A percentile compares a stretch with the other conserved stretches of the same genome.
Evolutionary conservation across 805 yeast genomes (phyloP).

Genomic region (Metschnikowia arizonensis): DNA sequence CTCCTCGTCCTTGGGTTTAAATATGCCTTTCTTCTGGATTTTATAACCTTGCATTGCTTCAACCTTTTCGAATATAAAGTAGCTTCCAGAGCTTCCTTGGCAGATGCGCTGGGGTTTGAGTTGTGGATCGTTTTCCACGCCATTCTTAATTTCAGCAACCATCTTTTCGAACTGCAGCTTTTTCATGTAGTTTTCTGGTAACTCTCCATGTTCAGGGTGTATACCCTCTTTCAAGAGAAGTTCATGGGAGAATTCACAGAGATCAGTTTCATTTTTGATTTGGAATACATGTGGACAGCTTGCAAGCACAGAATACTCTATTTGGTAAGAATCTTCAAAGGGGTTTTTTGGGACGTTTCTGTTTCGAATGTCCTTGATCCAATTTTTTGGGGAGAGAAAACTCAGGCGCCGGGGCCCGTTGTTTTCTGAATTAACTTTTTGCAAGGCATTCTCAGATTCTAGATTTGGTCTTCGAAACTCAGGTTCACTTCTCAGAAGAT

Average conservation of each 20-base stretch:
- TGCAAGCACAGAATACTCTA: conserved; percentile 54
- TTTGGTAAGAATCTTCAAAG: conserved; percentile 31
- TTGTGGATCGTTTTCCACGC: conserved; percentile 39
- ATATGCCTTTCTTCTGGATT: conserved; percentile 48
- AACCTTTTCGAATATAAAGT: conserved; percentile 40
- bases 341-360: conserved; percentile 13
- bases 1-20: conserved; percentile 78
- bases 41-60: conserved; percentile 8
- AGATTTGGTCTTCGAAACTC: not conserved
- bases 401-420: conserved; percentile 2
- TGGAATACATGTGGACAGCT: conserved; percentile 22
- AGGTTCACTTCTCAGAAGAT: conserved; percentile 2
- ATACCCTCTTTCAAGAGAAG: conserved; percentile 14
- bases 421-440: not conserved
- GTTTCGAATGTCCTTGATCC: conserved; percentile 15
- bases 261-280: conserved; percentile 19
- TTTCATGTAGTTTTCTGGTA: conserved; percentile 24
- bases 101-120: conserved; percentile 51
- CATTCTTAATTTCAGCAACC: conserved; percentile 41
- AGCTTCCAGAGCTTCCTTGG: conserved; percentile 69
- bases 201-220: conserved; percentile 9
- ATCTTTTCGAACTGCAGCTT: conserved; percentile 32
- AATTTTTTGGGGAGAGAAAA: conserved; percentile 27
- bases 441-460: not conserved
- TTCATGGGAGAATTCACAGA: conserved; percentile 13